Percentiles rank a stretch among this genome's conserved stretches.
phyloP scores from a whole-genome alignment of 257 asterid genomes.

The Hygrophila difformis region DNA sequence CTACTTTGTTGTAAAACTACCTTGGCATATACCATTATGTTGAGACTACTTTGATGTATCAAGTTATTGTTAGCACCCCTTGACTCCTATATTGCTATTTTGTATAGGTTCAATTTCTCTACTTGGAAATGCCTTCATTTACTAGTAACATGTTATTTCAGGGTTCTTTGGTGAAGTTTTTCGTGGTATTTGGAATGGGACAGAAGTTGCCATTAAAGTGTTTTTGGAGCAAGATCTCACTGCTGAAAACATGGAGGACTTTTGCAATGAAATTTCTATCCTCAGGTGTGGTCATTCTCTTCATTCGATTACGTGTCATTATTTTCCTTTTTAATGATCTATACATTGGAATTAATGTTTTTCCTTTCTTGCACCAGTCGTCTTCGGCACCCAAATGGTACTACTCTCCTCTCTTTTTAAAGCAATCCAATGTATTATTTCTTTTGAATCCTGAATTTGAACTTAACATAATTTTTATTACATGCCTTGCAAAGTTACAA shows the following conservation, averaged over 20 bases:
- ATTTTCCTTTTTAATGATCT: constrained; percentile 21
- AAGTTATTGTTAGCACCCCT: constrained; percentile 1
- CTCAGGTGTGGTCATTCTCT: constrained; percentile 44
- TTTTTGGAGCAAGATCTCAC: constrained; percentile 75
- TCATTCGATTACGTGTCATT: constrained; percentile 4
- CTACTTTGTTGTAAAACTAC: no score
- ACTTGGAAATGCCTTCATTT: neutral
- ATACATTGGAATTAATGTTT: constrained; percentile 10
- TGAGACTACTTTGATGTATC: constrained; percentile 4
- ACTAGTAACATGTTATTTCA: constrained; percentile 17
- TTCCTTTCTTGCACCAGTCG: constrained; percentile 46
- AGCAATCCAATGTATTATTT: neutral
- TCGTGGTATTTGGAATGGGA: constrained; percentile 82
- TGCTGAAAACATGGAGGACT: constrained; percentile 78
- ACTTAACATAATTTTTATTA: neutral
- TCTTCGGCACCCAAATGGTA: constrained; percentile 95
- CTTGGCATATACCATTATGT: no score
- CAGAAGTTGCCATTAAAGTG: constrained; percentile 72
- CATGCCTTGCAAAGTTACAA: no score
- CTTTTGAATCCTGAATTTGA: neutral
- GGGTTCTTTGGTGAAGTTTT: constrained; percentile 96
- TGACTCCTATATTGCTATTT: no score
- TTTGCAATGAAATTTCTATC: constrained; percentile 83
- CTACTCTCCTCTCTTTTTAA: constrained; percentile 23
- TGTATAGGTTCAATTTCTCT: neutral